Evolutionary conservation across 768 basidiomycete genomes (phyloP), one percentile per base, ranked within the genome.

Genomic region (Russula ochroleuca): DNA sequence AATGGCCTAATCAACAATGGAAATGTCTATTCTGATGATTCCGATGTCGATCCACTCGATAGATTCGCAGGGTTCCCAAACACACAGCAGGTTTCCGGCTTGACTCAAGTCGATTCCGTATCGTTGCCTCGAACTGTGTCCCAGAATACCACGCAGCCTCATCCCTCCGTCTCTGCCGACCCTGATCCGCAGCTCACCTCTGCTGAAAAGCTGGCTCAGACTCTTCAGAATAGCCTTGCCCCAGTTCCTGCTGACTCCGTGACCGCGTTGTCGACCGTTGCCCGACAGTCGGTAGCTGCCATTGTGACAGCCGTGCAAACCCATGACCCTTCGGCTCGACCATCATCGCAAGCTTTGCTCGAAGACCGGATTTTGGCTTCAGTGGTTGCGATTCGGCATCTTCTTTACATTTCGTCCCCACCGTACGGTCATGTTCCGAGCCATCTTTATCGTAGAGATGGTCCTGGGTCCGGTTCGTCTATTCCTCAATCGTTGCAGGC

Each of bases 21-120:
- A 58, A 90, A 90, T 70, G 82, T 86, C 37, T 85, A 86, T 70
- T 92, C 90, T 11, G 92, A 94, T 69, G 86, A 88, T 70, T 92
- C 90, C 11, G 89, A 88, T 56, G 77, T 88, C 40, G 81, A 85
- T 35, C 85, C 84, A 6, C 68, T 76, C 5, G 81, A 81, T 33
- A 71, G 69, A 38, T 49, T 63, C 48, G 4, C 62, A 64, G 19
- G 62, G 63, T 57, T 67, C 71, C 2, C 68, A 69, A 17, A 47
- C 21, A 50, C 10, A 21, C 64, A 51, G 15, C 64, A 50, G 35
- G 33, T 11, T 43, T 23, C 61, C 28, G 49, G 31, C 33, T 56
- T 15, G 11, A 17, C 35, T 48, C 58, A n/a, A n/a, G 19, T 31
- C 5, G 65, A 62, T n/a, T 23, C 61, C 33, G 61, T 38, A n/a